Evolutionary conservation across 768 basidiomycete genomes (phyloP), one percentile per base, ranked within the genome.

Genomic region (Mycena epipterygia): DNA sequence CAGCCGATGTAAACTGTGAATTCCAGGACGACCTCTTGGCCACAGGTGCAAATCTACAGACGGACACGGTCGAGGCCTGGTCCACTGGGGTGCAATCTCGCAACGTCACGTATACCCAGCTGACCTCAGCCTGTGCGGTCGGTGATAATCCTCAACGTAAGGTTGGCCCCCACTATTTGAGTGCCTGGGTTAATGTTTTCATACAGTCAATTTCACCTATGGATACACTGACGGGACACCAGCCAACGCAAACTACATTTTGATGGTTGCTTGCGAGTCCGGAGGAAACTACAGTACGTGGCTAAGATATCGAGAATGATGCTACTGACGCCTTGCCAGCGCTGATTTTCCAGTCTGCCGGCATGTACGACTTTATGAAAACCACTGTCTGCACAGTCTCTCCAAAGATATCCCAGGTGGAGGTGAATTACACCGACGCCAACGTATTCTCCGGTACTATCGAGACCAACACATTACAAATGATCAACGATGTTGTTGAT

Each of bases 321-420:
- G 9, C 64, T 56, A 48, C 48, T 42, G 27, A 5, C 9, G 17
- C 12, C 0, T n/a, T 3, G 13, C 19, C 7, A 67, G 65, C 33
- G 0, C 35, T 67, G 14, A 67, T 59, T 55, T 67, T 67, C 27
- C 6, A 2, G 1, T 42, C 23, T 11, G 19, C 35, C 7, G 65
- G 57, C 33, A 12, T 51, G 13, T 67, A 67, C 35, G 21, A 29
- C 2, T 65, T 46, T 29, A 32, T 58, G 42, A 5, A 56, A 5
- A 57, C 30, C 11, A 65, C 42, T 21, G 55, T 57, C 32, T 65
- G 64, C 27, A 57, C 30, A 7, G 9, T 65, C 2, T 35, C 55
- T 0, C 64, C 64, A 2, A 17, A 37, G 25, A 48, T 65, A 9
- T 48, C 55, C 0, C 17, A 37, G 1, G 55, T 57, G 32, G 2